These are phyloP conservation scores for Amborella trichopoda DNA, from an alignment of 164 flowering plant genomes.

Conservation along the genomic window DNA sequence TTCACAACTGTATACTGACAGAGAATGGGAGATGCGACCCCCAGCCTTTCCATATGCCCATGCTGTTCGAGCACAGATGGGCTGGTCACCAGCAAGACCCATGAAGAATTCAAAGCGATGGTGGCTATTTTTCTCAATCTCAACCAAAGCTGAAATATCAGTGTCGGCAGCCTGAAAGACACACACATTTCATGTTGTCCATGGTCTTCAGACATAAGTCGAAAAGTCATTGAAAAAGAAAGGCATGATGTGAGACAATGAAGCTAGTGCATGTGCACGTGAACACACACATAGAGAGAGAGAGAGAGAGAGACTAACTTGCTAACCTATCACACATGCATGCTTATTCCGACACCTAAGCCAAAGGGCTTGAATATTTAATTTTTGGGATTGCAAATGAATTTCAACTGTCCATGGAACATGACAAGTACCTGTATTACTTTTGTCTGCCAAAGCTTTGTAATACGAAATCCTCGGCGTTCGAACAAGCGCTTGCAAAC, in stretches of 20 bases:
- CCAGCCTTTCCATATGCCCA: conserved; percentile 97
- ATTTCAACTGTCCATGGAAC: no score
- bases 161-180: conserved; percentile 89
- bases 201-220: no score
- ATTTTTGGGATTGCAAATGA: no score
- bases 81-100: conserved; percentile 91
- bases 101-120: conserved; percentile 97
- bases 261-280: no score
- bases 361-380: no score
- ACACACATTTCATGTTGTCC: no score
- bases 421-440: conserved; percentile 54
- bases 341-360: no score
- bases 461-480: conserved; percentile 80
- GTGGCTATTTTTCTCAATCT: conserved; percentile 89
- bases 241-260: no score
- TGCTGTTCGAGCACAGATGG: conserved; percentile 98
- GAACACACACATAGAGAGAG: no score
- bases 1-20: conserved; percentile 93
- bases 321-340: no score
- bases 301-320: no score
- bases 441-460: conserved; percentile 95
- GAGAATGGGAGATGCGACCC: conserved; percentile 89
- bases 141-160: conserved; percentile 91
- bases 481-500: conserved; percentile 92
- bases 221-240: no score